These are phyloP conservation scores for Fraxinus americana DNA, from an alignment of 257 asterid genomes.

Conservation along the genomic window DNA sequence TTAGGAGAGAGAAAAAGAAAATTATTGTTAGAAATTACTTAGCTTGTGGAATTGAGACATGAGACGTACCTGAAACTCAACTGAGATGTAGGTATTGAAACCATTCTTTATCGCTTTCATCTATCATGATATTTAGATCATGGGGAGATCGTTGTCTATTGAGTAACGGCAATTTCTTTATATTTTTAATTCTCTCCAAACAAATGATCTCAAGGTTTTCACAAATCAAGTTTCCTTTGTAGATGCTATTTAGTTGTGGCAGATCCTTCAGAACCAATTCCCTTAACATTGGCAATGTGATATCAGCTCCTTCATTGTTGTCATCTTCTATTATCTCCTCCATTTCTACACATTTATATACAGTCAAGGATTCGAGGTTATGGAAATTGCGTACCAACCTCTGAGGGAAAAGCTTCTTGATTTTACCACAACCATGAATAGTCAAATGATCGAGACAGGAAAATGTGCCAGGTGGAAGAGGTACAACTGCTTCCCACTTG, in stretches of 20 bases:
- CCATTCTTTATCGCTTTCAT: conserved; percentile 29
- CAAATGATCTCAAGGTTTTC: conserved; percentile 22
- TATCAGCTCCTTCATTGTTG: conserved; percentile 2
- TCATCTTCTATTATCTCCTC: conserved; percentile 30
- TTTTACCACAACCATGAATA: conserved; percentile 30
- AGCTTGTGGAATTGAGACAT: too few relatives aligned
- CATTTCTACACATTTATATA: conserved; percentile 19
- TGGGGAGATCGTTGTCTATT: conserved; percentile 15
- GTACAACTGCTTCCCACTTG: background rate
- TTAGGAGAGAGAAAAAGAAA: too few relatives aligned
- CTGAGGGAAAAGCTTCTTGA: conserved; percentile 20
- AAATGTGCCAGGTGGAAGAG: conserved; percentile 22
- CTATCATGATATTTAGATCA: too few relatives aligned
- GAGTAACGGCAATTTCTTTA: conserved; percentile 12
- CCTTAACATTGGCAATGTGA: conserved; percentile 18
- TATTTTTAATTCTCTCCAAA: background rate
- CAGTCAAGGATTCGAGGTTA: conserved; percentile 17
- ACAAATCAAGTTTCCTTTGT: conserved; percentile 21
- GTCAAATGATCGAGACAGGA: too few relatives aligned
- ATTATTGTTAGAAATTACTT: too few relatives aligned
- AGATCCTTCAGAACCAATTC: conserved; percentile 3
- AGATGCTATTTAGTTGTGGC: conserved; percentile 23
- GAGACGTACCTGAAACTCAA: too few relatives aligned
- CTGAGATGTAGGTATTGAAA: too few relatives aligned
- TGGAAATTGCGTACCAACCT: conserved; percentile 1